A percentile compares a stretch with the other conserved stretches of the same genome.
Conservation (phyloP, 495 filamentous ascomycete genomes). For the Neurospora pannonica region DNA sequence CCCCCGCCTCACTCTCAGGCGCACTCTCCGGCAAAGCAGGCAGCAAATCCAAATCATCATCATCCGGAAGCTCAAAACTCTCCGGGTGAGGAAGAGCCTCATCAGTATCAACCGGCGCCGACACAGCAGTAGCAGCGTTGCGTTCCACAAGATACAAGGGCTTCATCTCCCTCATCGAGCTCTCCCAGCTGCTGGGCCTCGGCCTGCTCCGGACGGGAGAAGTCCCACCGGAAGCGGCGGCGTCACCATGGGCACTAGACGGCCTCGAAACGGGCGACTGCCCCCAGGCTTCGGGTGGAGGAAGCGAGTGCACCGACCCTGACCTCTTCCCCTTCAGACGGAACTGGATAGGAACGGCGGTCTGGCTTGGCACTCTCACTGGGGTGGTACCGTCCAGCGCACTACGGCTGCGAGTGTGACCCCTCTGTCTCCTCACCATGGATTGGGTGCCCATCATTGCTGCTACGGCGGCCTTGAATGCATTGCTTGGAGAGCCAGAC, state of each 20-base stretch:
- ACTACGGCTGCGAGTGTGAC: slow-evolving; percentile 30
- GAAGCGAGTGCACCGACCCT: slow-evolving; percentile 24
- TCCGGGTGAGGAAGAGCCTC: not conserved
- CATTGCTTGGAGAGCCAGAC: not conserved
- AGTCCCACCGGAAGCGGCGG: slow-evolving; percentile 8
- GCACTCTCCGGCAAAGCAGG: not conserved
- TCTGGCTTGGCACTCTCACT: slow-evolving; percentile 34
- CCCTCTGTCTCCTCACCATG: slow-evolving; percentile 9
- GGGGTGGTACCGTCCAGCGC: slow-evolving; percentile 29
- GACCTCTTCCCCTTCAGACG: slow-evolving; percentile 31
- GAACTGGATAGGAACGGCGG: slow-evolving; percentile 42
- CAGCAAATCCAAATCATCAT: not conserved
- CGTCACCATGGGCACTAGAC: not conserved
- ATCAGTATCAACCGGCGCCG: not conserved
- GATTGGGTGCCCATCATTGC: not conserved
- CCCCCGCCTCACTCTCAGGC: not conserved
- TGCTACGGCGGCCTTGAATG: not conserved
- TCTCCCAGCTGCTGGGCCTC: slow-evolving; percentile 43
- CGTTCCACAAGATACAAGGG: slow-evolving; percentile 42
- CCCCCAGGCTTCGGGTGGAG: slow-evolving; percentile 24
- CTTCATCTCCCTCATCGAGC: slow-evolving; percentile 32
- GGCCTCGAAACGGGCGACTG: slow-evolving; percentile 21
- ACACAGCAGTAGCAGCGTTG: slow-evolving; percentile 1
- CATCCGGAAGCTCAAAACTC: not conserved
- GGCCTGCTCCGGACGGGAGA: slow-evolving; percentile 19